Base-by-base conservation (phyloP, 495 filamentous ascomycete species). In the Choiromyces venosus region DNA sequence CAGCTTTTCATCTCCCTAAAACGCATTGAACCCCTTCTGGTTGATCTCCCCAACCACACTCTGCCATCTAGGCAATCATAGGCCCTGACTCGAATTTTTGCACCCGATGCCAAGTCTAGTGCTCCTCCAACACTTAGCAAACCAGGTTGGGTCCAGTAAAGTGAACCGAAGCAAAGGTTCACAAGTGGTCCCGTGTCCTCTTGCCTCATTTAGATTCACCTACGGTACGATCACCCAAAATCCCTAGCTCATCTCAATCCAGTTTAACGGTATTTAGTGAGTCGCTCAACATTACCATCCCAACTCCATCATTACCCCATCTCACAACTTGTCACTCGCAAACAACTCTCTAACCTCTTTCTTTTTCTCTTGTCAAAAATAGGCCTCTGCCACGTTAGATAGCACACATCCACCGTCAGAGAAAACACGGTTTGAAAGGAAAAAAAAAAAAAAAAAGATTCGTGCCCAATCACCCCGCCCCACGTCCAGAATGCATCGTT, bases 251-350 rank as follows among this genome's bases (percentile, higher is more conserved):
- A 12, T 33, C 52, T 29, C 4, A 61, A 61, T 33, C 10, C 25
- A 33, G 25, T 33, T 33, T 61, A 25, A 8, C 42, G 33, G 33
- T 12, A 18, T 6, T 16, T 5, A 18, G 12, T 18, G 10, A 18
- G 52, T 18, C 33, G 3, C 14, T 16, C 25, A 33, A 25, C 52
- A 61, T 61, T 61, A 61, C 52, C 52, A 29, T 61, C 16, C 52
- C 52, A 29, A 9, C n/a, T 29, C 19, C 52, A 29, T 33, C 29
- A 61, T 61, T 33, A 61, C 18, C 3, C 52, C 52, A 61, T 61
- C 52, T 61, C 52, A 61, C 52, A 61, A 61, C 52, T 61, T 12
- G 25, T 61, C 52, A 61, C 52, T 61, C 52, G 52, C 52, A 61
- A 61, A n/a, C 46, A 56, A 14, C 25, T n/a, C 25, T 33, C 52